A percentile compares a stretch with the other conserved stretches of the same genome.
Conservation (phyloP, 352 stramenopile genomes). For the Paralagenidium karlingii region DNA sequence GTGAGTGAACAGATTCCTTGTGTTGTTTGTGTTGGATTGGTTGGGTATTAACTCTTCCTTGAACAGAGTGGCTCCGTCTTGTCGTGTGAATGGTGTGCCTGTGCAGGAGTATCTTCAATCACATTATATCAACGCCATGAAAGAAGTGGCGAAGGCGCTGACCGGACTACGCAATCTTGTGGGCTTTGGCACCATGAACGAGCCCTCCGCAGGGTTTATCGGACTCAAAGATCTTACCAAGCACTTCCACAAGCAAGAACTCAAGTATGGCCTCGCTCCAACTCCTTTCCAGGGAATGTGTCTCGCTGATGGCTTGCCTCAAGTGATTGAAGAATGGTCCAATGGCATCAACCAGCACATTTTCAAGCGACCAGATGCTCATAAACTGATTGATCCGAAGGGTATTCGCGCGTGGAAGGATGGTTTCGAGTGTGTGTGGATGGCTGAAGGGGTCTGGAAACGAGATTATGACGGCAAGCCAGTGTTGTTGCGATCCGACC, state of each 20-base stretch:
- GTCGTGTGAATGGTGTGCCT: slow-evolving; percentile 49
- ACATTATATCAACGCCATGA: slow-evolving; percentile 75
- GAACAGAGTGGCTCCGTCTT: slow-evolving; percentile 57
- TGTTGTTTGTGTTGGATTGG: neutral
- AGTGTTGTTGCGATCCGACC: slow-evolving; percentile 32
- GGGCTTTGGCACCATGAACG: slow-evolving; percentile 89
- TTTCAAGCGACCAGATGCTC: slow-evolving; percentile 28
- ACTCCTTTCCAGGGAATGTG: slow-evolving; percentile 76
- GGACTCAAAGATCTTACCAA: slow-evolving; percentile 40
- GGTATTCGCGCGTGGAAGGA: slow-evolving; percentile 58
- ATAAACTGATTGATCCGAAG: slow-evolving; percentile 31
- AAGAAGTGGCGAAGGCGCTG: slow-evolving; percentile 40
- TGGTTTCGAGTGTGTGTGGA: slow-evolving; percentile 60
- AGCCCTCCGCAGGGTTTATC: slow-evolving; percentile 70
- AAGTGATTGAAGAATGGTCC: slow-evolving; percentile 54
- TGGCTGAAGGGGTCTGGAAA: slow-evolving; percentile 69
- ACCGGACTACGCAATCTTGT: slow-evolving; percentile 70
- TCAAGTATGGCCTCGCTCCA: slow-evolving; percentile 64
- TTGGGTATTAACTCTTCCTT: neutral
- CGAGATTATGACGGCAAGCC: slow-evolving; percentile 26
- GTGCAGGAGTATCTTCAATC: slow-evolving; percentile 83
- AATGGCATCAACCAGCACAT: slow-evolving; percentile 66
- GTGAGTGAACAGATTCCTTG: slow-evolving; percentile 3
- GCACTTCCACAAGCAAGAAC: slow-evolving; percentile 36
- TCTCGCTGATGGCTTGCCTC: slow-evolving; percentile 46